Evolutionary conservation across 257 asterid genomes (phyloP).

Genomic region (Lycium ferocissimum): DNA sequence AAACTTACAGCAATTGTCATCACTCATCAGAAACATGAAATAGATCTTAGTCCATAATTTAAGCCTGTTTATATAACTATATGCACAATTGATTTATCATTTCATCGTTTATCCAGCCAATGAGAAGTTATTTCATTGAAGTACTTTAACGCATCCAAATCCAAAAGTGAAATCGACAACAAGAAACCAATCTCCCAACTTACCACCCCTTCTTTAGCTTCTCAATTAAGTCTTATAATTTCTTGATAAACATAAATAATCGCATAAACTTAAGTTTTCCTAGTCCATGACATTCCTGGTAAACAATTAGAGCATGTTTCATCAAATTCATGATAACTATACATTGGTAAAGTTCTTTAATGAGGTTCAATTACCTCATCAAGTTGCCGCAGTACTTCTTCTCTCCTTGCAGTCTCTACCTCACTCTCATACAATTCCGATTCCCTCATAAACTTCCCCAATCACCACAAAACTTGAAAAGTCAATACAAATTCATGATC

Average conservation of each 20-base stretch:
- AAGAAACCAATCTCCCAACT: background rate
- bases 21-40: background rate
- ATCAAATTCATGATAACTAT: background rate
- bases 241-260: background rate
- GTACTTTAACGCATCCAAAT: background rate
- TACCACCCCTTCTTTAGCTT: background rate
- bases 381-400: conserved; percentile 28
- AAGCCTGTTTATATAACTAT: background rate
- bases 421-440: conserved; percentile 26
- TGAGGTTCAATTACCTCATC: background rate
- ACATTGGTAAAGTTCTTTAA: background rate
- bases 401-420: conserved; percentile 34
- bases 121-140: background rate
- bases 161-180: background rate
- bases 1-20: background rate
- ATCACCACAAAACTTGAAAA: background rate
- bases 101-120: background rate
- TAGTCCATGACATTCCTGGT: background rate
- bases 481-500: background rate
- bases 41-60: background rate
- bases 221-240: background rate
- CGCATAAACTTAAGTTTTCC: background rate
- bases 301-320: background rate
- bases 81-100: background rate
- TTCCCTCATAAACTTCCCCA: conserved; percentile 31